A percentile compares a stretch with the other conserved stretches of the same genome.
Evolutionary conservation across 2,329 filamentous ascomycete species (phyloP).

Genomic region (Trichoderma sp.): DNA sequence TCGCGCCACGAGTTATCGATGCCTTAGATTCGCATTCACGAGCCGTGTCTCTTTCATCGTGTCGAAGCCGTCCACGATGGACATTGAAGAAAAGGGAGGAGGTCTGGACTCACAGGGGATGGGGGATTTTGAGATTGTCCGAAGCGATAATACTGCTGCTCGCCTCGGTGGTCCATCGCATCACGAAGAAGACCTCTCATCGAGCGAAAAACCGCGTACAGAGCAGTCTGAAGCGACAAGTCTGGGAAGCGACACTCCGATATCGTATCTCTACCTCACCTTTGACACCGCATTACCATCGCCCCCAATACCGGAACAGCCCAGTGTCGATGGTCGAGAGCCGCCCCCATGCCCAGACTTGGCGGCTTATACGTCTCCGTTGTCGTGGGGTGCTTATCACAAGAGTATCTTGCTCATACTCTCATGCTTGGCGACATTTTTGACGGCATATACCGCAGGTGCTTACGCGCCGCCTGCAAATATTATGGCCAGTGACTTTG

Average conservation of each 20-base stretch:
- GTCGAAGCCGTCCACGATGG: background rate
- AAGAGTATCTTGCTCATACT: slow-evolving; percentile 72
- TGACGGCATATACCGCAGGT: slow-evolving; percentile 79
- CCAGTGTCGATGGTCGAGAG: slow-evolving; percentile 28
- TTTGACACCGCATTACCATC: slow-evolving; percentile 39
- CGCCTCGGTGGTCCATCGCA: background rate
- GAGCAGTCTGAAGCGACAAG: background rate
- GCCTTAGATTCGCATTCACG: background rate
- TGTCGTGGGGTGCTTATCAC: slow-evolving; percentile 65
- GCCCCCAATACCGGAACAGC: slow-evolving; percentile 24
- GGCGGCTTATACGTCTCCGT: slow-evolving; percentile 64
- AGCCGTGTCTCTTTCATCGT: background rate
- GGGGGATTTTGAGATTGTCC: background rate
- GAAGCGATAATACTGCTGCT: background rate
- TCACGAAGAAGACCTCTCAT: background rate
- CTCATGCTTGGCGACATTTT: slow-evolving; percentile 70
- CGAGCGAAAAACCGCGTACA: slow-evolving; percentile 4
- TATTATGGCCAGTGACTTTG: slow-evolving; percentile 65
- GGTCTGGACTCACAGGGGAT: background rate
- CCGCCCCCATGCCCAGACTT: slow-evolving; percentile 63
- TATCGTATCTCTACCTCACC: slow-evolving; percentile 42
- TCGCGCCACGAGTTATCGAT: background rate
- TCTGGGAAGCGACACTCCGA: slow-evolving; percentile 26
- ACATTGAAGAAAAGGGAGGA: slow-evolving; percentile 1
- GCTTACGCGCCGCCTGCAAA: slow-evolving; percentile 69